Base-by-base conservation (phyloP, 225 moss, liverwort and hornwort species). In the Polytrichum formosum region DNA sequence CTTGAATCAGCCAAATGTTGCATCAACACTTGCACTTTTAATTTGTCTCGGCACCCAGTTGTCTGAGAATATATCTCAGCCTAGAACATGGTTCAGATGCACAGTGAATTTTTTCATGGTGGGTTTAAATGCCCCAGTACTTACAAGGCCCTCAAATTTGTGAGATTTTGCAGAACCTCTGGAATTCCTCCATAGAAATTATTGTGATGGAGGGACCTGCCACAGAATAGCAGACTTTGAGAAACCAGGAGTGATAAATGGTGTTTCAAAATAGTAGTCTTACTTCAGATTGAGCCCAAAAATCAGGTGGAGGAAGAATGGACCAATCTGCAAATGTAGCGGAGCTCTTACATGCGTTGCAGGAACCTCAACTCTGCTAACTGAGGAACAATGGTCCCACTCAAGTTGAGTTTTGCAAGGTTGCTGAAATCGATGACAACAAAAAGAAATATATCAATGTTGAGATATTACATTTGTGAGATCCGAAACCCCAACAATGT, bases 121-220 rank as follows among this genome's bases (percentile, higher is more conserved):
- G 46, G 56, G 56, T 56, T 28, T 13, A 61, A 18, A 31, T 56
- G 6, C 18, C 46, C 46, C 13, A 46, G 46, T 22, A 9, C 72
- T 72, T 62, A 72, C 72, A 72, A 28, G 53, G 72, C 72, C 22
- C 63, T 37, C 30, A 64, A 31, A 21, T 53, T 6, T 64, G 61
- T 64, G 4, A 62, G 26, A 18, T 54, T 33, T 26, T 28, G 61
- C n/a, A 63, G 46, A 7, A 71, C 68, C 22, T 30, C 61, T 20
- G 79, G 79, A n/a, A 85, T 77, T 27, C 28, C 60, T 26, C 85
- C 85, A 72, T 6, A 26, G 6, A 85, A 72, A n/a, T 77, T 75
- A 66, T 85, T 82, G 63, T 68, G 54, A 22, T 73, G 71, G 55
- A 85, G 79, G 4, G 65, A 63, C 72, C 82, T 85, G 77, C 46